phyloP scores from a whole-genome alignment of 345 rosid species.

The Linum lewisii region DNA sequence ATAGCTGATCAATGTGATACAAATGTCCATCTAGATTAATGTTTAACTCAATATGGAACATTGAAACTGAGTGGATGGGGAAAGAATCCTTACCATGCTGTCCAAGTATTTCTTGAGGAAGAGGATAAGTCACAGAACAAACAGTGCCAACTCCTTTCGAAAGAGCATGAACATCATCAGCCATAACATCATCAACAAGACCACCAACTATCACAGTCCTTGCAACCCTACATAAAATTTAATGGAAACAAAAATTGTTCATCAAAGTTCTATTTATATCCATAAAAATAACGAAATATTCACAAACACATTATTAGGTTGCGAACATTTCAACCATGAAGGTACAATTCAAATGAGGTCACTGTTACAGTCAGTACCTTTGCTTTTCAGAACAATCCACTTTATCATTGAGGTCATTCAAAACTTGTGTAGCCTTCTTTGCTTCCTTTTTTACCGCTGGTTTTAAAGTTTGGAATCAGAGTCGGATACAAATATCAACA shows the following conservation, averaged over 20 bases:
- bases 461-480: conserved; percentile 19
- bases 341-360: background rate
- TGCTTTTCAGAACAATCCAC: conserved; percentile 80
- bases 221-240: conserved; percentile 55
- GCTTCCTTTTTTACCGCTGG: conserved; percentile 38
- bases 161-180: conserved; percentile 51
- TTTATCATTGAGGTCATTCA: conserved; percentile 43
- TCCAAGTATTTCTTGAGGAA: conserved; percentile 56
- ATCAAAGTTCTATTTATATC: background rate
- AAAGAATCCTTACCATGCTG: conserved; percentile 44
- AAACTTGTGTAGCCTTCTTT: conserved; percentile 34
- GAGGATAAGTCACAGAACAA: conserved; percentile 77
- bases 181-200: conserved; percentile 57
- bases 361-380: conserved; percentile 35
- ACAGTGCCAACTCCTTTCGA: conserved; percentile 62
- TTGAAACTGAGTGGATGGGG: background rate
- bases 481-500: conserved; percentile 11
- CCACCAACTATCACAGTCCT: conserved; percentile 90
- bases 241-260: conserved; percentile 5
- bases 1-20: too few species aligned
- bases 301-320: too few species aligned
- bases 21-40: background rate
- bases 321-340: too few species aligned
- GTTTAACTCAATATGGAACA: background rate
- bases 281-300: background rate